Evolutionary conservation across 192 early-diverging fungal genomes (phyloP).

Genomic region (Geranomyces variabilis): DNA sequence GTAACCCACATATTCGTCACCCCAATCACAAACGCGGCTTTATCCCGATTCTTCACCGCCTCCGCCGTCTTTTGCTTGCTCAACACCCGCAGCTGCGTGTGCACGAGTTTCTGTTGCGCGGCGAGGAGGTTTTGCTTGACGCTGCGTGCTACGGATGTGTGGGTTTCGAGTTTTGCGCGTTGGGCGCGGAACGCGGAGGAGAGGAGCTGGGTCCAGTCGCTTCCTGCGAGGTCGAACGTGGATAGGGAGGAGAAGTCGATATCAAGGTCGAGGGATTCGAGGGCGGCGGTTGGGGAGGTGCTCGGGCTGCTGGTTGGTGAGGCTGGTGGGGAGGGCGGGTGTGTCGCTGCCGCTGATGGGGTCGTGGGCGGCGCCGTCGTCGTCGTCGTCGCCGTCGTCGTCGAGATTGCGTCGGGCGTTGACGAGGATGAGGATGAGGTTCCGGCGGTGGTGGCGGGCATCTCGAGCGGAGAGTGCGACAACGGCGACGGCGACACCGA

Average conservation of each 20-base stretch:
- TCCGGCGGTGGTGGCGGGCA: no score
- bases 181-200: slow-evolving; percentile 5
- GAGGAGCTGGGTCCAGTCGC: slow-evolving; percentile 18
- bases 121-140: background rate
- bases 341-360: no score
- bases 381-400: no score
- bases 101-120: background rate
- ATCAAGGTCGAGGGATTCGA: slow-evolving; percentile 10
- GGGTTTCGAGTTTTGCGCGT: slow-evolving; percentile 8
- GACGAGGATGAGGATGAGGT: no score
- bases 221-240: slow-evolving; percentile 25
- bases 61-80: slow-evolving; percentile 8
- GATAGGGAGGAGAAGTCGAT: slow-evolving; percentile 25
- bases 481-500: no score
- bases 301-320: no score
- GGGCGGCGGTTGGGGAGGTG: background rate
- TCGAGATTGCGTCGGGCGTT: no score
- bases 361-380: no score
- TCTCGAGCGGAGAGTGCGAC: no score
- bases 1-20: slow-evolving; percentile 68
- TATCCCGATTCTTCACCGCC: slow-evolving; percentile 52
- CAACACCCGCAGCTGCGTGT: slow-evolving; percentile 9
- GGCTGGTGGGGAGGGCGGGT: no score
- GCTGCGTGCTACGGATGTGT: slow-evolving; percentile 4
- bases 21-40: slow-evolving; percentile 67